phyloP scores from a whole-genome alignment of 306 rosid genomes.

The Acacia acuminata region DNA sequence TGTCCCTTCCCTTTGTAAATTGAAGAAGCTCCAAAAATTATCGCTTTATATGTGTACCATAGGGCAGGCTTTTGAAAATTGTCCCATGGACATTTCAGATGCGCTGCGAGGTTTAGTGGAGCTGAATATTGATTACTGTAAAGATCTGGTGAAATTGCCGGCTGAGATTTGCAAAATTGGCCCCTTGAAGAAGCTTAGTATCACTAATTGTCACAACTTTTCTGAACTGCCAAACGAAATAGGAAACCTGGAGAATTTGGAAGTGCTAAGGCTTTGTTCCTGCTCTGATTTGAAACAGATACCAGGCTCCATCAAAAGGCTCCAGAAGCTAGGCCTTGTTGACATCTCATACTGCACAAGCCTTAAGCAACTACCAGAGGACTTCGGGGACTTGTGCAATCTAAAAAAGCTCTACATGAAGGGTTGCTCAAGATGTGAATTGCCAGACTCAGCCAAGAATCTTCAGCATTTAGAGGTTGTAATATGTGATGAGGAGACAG shows the following conservation, averaged over 20 bases:
- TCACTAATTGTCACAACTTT: background rate
- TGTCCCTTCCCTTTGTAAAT: constrained; percentile 36
- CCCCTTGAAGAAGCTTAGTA: background rate
- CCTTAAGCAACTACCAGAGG: background rate
- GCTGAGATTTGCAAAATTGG: background rate
- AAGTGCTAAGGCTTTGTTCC: background rate
- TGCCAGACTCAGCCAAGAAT: background rate
- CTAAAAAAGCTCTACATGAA: background rate
- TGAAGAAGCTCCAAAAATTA: constrained; percentile 40
- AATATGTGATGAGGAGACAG: constrained; percentile 40
- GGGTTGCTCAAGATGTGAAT: background rate
- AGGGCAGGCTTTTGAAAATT: background rate
- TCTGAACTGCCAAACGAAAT: background rate
- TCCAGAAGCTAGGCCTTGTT: background rate
- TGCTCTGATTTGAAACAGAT: background rate
- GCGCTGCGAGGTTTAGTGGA: background rate
- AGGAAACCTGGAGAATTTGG: background rate
- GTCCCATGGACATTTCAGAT: background rate
- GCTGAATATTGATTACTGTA: background rate
- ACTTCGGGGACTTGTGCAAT: background rate
- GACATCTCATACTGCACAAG: background rate
- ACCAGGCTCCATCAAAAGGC: background rate
- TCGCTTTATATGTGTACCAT: constrained; percentile 26
- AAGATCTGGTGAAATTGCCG: background rate
- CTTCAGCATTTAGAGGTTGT: constrained; percentile 4